Evolutionary conservation across 805 yeast species (phyloP).

Genomic region (Zygoascus tannicola): DNA sequence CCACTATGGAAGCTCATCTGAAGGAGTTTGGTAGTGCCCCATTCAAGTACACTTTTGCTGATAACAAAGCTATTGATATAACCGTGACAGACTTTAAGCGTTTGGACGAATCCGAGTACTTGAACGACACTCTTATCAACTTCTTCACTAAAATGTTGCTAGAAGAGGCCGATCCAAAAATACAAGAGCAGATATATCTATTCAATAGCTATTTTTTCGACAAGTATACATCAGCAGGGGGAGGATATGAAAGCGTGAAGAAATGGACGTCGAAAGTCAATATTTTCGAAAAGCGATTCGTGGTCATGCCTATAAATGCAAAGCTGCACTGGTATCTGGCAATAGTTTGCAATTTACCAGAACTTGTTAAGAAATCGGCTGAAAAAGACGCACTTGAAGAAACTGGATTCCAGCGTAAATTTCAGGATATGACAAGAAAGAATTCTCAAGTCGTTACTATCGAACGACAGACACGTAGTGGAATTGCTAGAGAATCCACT

Average conservation of each 20-base stretch:
- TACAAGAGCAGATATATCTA: conserved; percentile 39
- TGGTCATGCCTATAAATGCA: conserved; percentile 76
- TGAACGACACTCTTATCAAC: conserved; percentile 82
- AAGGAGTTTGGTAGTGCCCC: conserved; percentile 3
- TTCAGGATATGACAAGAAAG: neutral
- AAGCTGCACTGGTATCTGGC: conserved; percentile 83
- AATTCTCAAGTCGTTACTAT: conserved; percentile 5
- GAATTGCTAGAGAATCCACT: neutral
- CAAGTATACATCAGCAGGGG: conserved; percentile 33
- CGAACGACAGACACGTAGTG: conserved; percentile 2
- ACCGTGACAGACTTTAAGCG: conserved; percentile 68
- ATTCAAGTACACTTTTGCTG: conserved; percentile 33
- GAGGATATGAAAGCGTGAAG: conserved; percentile 52
- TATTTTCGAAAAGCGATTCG: conserved; percentile 45
- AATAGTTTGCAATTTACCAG: conserved; percentile 46
- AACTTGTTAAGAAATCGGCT: conserved; percentile 6
- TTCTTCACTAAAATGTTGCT: conserved; percentile 48
- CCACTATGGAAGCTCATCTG: too few species aligned
- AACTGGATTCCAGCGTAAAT: neutral
- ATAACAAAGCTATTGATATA: conserved; percentile 47
- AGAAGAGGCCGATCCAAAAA: conserved; percentile 27
- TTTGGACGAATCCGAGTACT: conserved; percentile 72
- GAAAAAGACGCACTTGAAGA: neutral
- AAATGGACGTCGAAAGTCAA: conserved; percentile 74
- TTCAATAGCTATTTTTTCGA: conserved; percentile 81